Evolutionary conservation across 495 filamentous ascomycete species (phyloP).

Genomic region (Hyaloscypha finlandica): DNA sequence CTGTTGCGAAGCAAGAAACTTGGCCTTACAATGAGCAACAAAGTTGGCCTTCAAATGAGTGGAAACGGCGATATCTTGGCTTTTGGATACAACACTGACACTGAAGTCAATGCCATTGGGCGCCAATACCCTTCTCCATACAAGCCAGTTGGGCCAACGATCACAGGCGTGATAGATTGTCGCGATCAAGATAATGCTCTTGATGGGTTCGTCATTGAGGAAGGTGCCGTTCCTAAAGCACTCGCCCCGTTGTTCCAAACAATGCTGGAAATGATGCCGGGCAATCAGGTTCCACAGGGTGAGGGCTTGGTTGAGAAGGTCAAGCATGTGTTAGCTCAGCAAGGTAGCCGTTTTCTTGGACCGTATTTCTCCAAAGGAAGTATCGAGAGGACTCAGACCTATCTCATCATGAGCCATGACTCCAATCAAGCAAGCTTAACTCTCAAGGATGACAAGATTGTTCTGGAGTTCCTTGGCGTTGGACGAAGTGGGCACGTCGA

Average conservation of each 20-base stretch:
- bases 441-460: constrained; percentile 59
- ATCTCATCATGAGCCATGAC: constrained; percentile 74
- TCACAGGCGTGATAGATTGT: constrained; percentile 66
- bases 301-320: constrained; percentile 42
- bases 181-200: constrained; percentile 53
- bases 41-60: constrained; percentile 62
- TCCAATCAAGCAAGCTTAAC: constrained; percentile 63
- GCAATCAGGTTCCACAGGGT: constrained; percentile 45
- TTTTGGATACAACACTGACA: constrained; percentile 64
- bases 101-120: constrained; percentile 58
- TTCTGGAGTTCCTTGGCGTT: constrained; percentile 59
- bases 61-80: constrained; percentile 69
- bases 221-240: constrained; percentile 61
- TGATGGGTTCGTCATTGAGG: constrained; percentile 66
- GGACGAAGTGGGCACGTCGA: constrained; percentile 55
- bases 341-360: constrained; percentile 55
- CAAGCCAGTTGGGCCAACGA: constrained; percentile 62
- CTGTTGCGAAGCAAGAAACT: constrained; percentile 62
- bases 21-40: constrained; percentile 58
- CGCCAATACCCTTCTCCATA: constrained; percentile 46
- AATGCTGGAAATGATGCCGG: constrained; percentile 58
- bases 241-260: constrained; percentile 56
- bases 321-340: constrained; percentile 47
- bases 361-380: constrained; percentile 57
- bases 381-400: constrained; percentile 61